These are phyloP conservation scores for Thecaphora thlaspeos DNA, from an alignment of 1,284 basidiomycete species.

Conservation along the genomic window DNA sequence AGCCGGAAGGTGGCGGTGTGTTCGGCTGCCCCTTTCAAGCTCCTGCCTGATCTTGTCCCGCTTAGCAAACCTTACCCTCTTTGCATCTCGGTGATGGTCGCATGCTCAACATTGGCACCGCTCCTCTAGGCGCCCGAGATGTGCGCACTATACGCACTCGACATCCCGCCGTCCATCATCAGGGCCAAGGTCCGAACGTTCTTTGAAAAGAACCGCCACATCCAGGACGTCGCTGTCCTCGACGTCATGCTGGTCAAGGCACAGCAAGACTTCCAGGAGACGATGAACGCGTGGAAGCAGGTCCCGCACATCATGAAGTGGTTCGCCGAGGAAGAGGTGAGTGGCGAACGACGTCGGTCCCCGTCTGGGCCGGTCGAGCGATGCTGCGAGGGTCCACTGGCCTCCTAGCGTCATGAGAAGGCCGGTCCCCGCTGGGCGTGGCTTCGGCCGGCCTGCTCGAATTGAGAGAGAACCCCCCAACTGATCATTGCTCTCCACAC, in stretches of 20 bases:
- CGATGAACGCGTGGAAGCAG: slow-evolving; percentile 91
- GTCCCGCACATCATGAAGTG: slow-evolving; percentile 59
- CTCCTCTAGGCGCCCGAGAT: slow-evolving; percentile 81
- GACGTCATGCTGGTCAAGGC: slow-evolving; percentile 86
- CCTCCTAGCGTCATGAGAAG: too few relatives aligned
- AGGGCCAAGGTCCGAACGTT: slow-evolving; percentile 79
- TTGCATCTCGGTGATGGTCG: not conserved
- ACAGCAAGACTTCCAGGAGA: slow-evolving; percentile 85
- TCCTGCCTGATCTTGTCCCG: too few relatives aligned
- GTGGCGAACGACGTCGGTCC: too few relatives aligned
- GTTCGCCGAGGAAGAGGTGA: slow-evolving; percentile 60
- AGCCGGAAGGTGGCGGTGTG: too few relatives aligned
- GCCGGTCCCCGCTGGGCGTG: too few relatives aligned
- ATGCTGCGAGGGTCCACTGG: too few relatives aligned
- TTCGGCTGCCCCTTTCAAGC: too few relatives aligned
- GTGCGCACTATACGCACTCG: slow-evolving; percentile 77
- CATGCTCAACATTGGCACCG: too few relatives aligned
- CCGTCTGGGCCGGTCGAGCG: too few relatives aligned
- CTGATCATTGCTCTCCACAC: too few relatives aligned
- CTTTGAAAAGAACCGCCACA: slow-evolving; percentile 82
- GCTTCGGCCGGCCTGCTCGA: too few relatives aligned
- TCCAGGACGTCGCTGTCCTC: slow-evolving; percentile 79
- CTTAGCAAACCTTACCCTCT: not conserved
- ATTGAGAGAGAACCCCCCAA: too few relatives aligned
- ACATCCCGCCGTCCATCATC: slow-evolving; percentile 76